Evolutionary conservation across 768 basidiomycete species (phyloP), one percentile per base, ranked within the genome.

Genomic region (Boletus subparvulus): DNA sequence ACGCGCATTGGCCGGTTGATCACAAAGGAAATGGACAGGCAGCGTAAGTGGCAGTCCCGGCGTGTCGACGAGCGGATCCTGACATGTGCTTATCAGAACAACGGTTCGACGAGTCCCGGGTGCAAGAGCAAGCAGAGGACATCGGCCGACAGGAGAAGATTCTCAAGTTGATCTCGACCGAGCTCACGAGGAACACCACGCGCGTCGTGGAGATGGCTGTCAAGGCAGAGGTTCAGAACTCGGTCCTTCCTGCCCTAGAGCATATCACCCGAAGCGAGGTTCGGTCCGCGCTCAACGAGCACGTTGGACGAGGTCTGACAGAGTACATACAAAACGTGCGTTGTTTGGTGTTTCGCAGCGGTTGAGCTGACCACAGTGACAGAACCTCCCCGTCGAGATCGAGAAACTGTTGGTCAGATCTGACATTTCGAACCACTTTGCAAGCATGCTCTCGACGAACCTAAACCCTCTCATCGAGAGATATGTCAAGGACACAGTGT

Each of bases 191-290:
- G 73, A 93, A 93, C 63, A 94, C 92, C 12, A 91, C 90, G 11
- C 83, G 90, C 13, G 89, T 93, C 47, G 92, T 94, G 43, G 92
- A 94, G 75, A 81, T 88, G 80, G 92, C 91, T 14, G 88, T 94
- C 66, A 92, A 92, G 76, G 79, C 76, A 50, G 92, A 93, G 68
- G 87, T 94, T 16, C 90, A 90, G 68, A 87, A 80, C 64, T 91
- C 90, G 0, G 89, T 94, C 13, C 77, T 93, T 19, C 92, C 92
- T 5, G 83, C 90, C 9, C 77, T 94, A 35, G 90, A 92, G 69
- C 85, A 75, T 52, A 90, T 93, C 68, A 93, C 90, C 10, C 88
- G 85, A 73, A 83, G 73, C 48, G 92, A 94, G 71, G 88, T 95
- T 52, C 87, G 86, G 70, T 73, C 82, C 6, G 90, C 88, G 12